Conservation (phyloP, 2,329 filamentous ascomycete species). For the Plectosphaerella cucumerina region DNA sequence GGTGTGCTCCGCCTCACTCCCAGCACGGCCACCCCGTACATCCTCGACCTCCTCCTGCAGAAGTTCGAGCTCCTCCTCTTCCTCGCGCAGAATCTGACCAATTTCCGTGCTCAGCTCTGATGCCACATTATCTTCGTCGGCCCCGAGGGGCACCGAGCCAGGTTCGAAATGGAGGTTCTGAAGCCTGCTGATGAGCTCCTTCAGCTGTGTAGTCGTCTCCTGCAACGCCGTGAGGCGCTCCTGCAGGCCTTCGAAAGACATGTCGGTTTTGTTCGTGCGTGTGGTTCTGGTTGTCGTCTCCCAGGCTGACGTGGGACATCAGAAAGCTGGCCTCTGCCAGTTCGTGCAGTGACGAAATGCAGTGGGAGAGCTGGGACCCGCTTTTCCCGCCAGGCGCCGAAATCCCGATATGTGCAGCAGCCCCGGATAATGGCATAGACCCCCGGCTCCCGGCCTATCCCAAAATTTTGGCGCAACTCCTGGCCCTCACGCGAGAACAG, state of each 20-base stretch:
- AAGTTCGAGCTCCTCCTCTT: slow-evolving; percentile 80
- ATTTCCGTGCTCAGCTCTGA: slow-evolving; percentile 79
- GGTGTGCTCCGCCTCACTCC: slow-evolving; percentile 55
- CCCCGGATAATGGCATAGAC: not conserved
- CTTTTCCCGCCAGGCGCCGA: not conserved
- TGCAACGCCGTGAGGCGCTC: slow-evolving; percentile 55
- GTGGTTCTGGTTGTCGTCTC: not conserved
- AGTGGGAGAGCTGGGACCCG: not conserved
- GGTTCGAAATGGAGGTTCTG: slow-evolving; percentile 54
- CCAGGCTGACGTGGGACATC: not conserved
- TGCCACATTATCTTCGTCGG: slow-evolving; percentile 48
- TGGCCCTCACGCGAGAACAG: not conserved
- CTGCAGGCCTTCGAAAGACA: slow-evolving; percentile 59
- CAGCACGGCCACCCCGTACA: slow-evolving; percentile 46
- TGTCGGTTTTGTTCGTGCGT: slow-evolving; percentile 17
- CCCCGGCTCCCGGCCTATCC: slow-evolving; percentile 10
- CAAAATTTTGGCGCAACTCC: slow-evolving; percentile 12
- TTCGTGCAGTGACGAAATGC: slow-evolving; percentile 18
- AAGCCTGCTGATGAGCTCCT: slow-evolving; percentile 56
- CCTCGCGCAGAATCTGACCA: slow-evolving; percentile 68
- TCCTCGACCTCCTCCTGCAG: slow-evolving; percentile 75
- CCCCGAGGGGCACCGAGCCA: slow-evolving; percentile 48
- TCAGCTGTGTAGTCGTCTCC: slow-evolving; percentile 56
- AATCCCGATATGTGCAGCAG: not conserved
- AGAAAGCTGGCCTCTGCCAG: slow-evolving; percentile 15